Evolutionary conservation across 768 basidiomycete species (phyloP).

Genomic region (Boletus reticuloceps): DNA sequence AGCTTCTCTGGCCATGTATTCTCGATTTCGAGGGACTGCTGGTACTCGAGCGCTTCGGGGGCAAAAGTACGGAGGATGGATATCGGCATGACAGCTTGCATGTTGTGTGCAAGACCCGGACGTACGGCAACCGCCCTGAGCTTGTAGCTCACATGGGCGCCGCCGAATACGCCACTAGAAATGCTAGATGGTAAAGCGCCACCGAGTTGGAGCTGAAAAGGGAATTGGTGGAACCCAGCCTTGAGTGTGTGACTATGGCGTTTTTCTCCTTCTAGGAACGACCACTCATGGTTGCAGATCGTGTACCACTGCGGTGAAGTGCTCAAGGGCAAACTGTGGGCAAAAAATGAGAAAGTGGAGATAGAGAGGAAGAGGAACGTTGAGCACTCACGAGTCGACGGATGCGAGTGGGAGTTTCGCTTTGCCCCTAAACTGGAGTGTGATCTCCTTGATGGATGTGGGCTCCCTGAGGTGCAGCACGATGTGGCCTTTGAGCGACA

Average conservation of each 20-base stretch:
- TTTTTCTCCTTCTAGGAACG: slow-evolving; percentile 84
- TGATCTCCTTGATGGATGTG: slow-evolving; percentile 82
- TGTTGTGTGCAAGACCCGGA: slow-evolving; percentile 68
- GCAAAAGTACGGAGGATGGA: slow-evolving; percentile 71
- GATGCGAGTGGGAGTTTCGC: slow-evolving; percentile 61
- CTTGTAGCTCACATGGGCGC: slow-evolving; percentile 80
- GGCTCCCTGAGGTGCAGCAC: slow-evolving; percentile 77
- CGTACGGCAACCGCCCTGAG: slow-evolving; percentile 83
- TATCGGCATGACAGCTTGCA: slow-evolving; percentile 61
- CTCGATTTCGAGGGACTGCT: slow-evolving; percentile 92
- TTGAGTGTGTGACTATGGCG: slow-evolving; percentile 85
- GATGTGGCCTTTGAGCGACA: slow-evolving; percentile 77
- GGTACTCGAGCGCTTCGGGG: slow-evolving; percentile 88
- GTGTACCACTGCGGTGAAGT: slow-evolving; percentile 49
- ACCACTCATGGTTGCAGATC: slow-evolving; percentile 85
- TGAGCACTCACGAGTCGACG: slow-evolving; percentile 55
- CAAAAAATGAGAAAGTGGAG: background rate
- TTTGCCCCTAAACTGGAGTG: slow-evolving; percentile 82
- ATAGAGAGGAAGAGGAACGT: slow-evolving; percentile 1
- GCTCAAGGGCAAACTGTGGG: slow-evolving; percentile 19
- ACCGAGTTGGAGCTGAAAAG: slow-evolving; percentile 85
- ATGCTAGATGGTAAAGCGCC: slow-evolving; percentile 83
- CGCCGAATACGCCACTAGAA: slow-evolving; percentile 49
- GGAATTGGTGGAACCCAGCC: slow-evolving; percentile 92
- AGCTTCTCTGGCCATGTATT: slow-evolving; percentile 98